phyloP scores from a whole-genome alignment of 352 stramenopile genomes.

The Globisporangium alternatum region DNA sequence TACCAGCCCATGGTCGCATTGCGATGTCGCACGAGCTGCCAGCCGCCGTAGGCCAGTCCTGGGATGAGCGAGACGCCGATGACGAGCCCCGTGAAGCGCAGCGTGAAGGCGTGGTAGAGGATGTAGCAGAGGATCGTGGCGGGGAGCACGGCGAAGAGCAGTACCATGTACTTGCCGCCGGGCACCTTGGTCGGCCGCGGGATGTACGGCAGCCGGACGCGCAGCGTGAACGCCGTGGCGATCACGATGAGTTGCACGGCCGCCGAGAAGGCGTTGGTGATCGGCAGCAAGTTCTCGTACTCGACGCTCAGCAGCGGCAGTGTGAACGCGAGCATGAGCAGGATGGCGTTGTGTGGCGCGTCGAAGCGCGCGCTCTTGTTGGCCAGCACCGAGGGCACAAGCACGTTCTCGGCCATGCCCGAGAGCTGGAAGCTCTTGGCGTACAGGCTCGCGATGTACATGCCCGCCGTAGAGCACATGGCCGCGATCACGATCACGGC shows the following conservation, averaged over 20 bases:
- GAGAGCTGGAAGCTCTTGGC: constrained; percentile 79
- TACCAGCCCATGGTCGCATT: constrained; percentile 17
- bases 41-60: constrained; percentile 23
- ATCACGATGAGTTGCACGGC: constrained; percentile 89
- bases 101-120: constrained; percentile 37
- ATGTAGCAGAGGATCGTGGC: constrained; percentile 47
- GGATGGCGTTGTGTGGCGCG: constrained; percentile 31
- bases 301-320: constrained; percentile 46
- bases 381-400: constrained; percentile 68
- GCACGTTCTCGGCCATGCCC: constrained; percentile 67
- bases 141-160: constrained; percentile 17
- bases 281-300: constrained; percentile 71
- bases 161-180: constrained; percentile 29
- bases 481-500: constrained; percentile 71
- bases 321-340: constrained; percentile 18
- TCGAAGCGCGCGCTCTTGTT: constrained; percentile 37
- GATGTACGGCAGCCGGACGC: constrained; percentile 67
- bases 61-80: constrained; percentile 35
- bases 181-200: constrained; percentile 56
- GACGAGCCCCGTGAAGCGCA: constrained; percentile 25
- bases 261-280: constrained; percentile 92
- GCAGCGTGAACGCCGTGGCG: constrained; percentile 84
- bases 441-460: constrained; percentile 82
- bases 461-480: constrained; percentile 74
- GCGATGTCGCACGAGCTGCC: constrained; percentile 10